A percentile compares a stretch with the other conserved stretches of the same genome.
phyloP scores from a whole-genome alignment of 371 early-diverging fungal genomes.

The Haplosporangium sp. region DNA sequence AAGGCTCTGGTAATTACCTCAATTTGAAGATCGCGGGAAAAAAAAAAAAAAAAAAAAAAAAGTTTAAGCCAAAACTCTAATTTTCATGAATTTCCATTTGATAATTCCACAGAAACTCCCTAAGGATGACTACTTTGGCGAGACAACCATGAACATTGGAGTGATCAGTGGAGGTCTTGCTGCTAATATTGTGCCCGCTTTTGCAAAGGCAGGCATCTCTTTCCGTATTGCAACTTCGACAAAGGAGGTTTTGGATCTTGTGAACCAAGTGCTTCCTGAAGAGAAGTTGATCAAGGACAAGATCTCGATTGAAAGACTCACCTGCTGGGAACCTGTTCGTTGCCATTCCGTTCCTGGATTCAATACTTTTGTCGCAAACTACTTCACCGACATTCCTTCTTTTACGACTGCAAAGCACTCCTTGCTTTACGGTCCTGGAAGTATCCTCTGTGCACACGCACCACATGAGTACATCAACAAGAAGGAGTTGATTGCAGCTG shows the following conservation, averaged over 20 bases:
- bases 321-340: slow-evolving; percentile 57
- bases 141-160: slow-evolving; percentile 61
- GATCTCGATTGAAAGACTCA: slow-evolving; percentile 38
- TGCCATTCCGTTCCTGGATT: slow-evolving; percentile 56
- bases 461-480: slow-evolving; percentile 60
- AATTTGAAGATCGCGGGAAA: background rate
- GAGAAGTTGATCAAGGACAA: slow-evolving; percentile 39
- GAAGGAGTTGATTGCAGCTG: slow-evolving; percentile 56
- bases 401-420: slow-evolving; percentile 50
- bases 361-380: slow-evolving; percentile 55
- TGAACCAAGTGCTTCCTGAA: slow-evolving; percentile 34
- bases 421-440: slow-evolving; percentile 58
- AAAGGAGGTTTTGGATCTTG: slow-evolving; percentile 44
- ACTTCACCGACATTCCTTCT: slow-evolving; percentile 54
- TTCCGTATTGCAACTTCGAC: slow-evolving; percentile 59
- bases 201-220: slow-evolving; percentile 53
- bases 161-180: slow-evolving; percentile 58
- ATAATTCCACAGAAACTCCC: slow-evolving; percentile 44
- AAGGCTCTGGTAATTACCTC: slow-evolving; percentile 27
- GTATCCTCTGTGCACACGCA: slow-evolving; percentile 60
- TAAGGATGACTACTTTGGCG: slow-evolving; percentile 48
- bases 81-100: background rate
- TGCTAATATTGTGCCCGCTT: slow-evolving; percentile 58
- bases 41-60: background rate
- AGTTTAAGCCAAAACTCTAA: background rate